Evolutionary conservation across 805 yeast genomes (phyloP).

Genomic region (Ogataea populi-albae): DNA sequence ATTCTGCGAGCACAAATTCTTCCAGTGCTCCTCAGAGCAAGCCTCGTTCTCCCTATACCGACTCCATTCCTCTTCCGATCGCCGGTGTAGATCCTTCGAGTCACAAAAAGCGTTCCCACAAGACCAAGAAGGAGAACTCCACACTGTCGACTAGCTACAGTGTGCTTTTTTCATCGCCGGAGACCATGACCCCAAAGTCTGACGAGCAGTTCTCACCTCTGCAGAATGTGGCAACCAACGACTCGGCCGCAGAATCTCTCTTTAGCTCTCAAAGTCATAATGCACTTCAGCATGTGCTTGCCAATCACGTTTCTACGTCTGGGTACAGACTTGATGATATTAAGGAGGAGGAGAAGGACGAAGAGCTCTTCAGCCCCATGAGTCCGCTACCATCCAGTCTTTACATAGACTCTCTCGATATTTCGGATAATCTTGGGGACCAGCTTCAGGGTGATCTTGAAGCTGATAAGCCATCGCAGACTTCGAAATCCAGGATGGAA

Average conservation of each 20-base stretch:
- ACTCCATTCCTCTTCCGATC: too few species aligned
- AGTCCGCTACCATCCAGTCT: conserved; percentile 13
- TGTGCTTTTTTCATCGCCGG: conserved; percentile 25
- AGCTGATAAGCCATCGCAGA: neutral
- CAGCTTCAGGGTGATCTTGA: neutral
- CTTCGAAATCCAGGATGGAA: too few species aligned
- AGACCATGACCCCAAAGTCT: conserved; percentile 24
- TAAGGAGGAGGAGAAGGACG: conserved; percentile 22
- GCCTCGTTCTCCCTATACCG: too few species aligned
- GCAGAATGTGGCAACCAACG: conserved; percentile 12
- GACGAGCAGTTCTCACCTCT: conserved; percentile 22
- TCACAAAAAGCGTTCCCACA: too few species aligned
- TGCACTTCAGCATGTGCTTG: conserved; percentile 1
- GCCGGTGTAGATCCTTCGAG: too few species aligned
- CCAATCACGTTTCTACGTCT: neutral
- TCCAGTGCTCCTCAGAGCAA: too few species aligned
- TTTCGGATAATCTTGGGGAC: neutral
- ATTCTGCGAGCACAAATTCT: too few species aligned
- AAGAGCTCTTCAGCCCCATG: conserved; percentile 12
- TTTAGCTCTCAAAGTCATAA: neutral
- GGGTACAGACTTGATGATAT: conserved; percentile 16
- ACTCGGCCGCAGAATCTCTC: conserved; percentile 7
- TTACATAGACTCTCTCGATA: conserved; percentile 3
- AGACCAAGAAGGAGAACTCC: conserved; percentile 7
- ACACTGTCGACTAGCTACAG: conserved; percentile 14